Base-by-base conservation (phyloP, 2,329 filamentous ascomycete species). In the Claviceps sp. region DNA sequence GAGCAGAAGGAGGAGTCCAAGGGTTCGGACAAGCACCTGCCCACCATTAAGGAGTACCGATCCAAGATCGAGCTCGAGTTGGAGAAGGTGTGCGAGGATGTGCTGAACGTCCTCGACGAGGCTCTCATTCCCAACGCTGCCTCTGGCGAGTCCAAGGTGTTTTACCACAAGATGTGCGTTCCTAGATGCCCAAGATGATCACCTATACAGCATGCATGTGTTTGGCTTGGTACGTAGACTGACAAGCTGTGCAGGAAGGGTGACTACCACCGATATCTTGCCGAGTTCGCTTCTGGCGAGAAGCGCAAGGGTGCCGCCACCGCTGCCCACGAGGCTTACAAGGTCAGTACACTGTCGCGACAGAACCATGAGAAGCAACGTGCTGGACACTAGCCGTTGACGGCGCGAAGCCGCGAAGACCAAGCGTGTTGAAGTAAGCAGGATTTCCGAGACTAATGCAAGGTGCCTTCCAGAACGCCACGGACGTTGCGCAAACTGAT, bases 1-100 rank as follows among this genome's bases (percentile, higher is more conserved):
- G 91, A 97, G 80, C 91, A 97, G 76, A 97, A 97, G 85, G 91
- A 97, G 80, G 91, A 97, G 77, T 93, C 89, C 70, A 97, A 96
- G 84, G 91, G 91, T 69, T 89, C 86, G 61, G 89, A 94, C 68
- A 91, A 93, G 80, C 91, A 97, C 73, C 89, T 96, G 66, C 71
- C 76, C 64, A 89, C 87, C 73, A 97, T 97, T 77, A 87, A 87
- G 71, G 89, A 95, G 59, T 97, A 97, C 81, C 91, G 91, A 68
- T 84, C 89, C 76, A 96, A 96, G 87, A 97, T 97, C 67, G 91
- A 97, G 82, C 79, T 78, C 65, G 91, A 97, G 79, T 85, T 97
- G 64, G 91, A 93, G 82, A 87, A 90, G 78, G 89, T 96, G 74
- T 97, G 91, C 82, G 84, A 96, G 77, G 91, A 97, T 77, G 89